These are phyloP conservation scores for Sequoia sempervirens DNA, from an alignment of 75 land plant genomes.

Conservation along the genomic window DNA sequence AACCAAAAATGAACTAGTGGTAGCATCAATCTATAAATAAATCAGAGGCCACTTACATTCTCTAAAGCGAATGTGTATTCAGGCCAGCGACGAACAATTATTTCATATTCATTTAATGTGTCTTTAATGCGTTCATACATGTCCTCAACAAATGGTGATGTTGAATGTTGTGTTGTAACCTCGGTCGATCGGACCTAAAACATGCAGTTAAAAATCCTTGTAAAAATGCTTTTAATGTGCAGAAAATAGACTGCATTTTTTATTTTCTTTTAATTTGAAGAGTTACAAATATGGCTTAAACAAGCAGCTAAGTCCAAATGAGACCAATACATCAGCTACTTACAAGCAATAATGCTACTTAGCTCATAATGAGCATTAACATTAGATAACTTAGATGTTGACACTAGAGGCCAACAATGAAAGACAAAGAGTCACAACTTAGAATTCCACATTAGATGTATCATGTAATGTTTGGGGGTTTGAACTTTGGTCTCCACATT, in stretches of 20 bases:
- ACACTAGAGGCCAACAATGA: no score
- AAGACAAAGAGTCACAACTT: no score
- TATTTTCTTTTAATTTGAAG: no score
- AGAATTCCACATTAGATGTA: no score
- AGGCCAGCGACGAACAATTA: conserved; percentile 84
- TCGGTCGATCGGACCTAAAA: conserved; percentile 73
- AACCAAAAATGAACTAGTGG: not conserved
- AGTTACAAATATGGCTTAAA: no score
- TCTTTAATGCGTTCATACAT: conserved; percentile 84
- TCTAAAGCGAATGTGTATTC: conserved; percentile 78
- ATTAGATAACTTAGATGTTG: no score
- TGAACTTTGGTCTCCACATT: no score
- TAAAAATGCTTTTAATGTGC: not conserved
- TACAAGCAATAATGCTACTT: no score
- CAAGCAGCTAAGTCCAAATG: no score
- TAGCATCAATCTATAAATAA: not conserved
- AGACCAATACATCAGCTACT: no score
- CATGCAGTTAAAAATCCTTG: not conserved
- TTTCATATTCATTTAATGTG: conserved; percentile 76
- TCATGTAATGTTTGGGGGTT: no score
- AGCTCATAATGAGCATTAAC: no score
- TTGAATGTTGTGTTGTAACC: conserved; percentile 52
- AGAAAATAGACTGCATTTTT: not conserved
- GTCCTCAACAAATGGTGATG: conserved; percentile 83
- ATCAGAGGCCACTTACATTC: conserved; percentile 43